Percentiles rank a stretch among this genome's conserved stretches.
Conservation (phyloP, 2,329 filamentous ascomycete species). For the Davidsoniella eucalypti region DNA sequence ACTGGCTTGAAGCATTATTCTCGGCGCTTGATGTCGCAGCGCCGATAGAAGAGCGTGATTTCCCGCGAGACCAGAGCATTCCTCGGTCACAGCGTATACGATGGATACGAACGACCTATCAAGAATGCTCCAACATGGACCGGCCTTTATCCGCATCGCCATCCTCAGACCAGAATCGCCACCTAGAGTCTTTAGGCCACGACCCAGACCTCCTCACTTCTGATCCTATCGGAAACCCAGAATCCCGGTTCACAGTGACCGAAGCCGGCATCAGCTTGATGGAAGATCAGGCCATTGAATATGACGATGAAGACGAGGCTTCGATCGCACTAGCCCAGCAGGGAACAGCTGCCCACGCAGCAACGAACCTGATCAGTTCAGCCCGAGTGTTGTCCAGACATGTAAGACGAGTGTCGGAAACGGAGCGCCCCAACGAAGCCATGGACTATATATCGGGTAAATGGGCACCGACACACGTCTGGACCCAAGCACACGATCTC, state of each 20-base stretch:
- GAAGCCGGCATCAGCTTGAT: constrained; percentile 12
- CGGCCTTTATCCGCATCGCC: constrained; percentile 16
- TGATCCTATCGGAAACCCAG: background rate
- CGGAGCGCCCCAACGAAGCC: constrained; percentile 28
- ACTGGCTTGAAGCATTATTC: constrained; percentile 52
- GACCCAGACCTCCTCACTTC: background rate
- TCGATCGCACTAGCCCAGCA: background rate
- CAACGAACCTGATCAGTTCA: background rate
- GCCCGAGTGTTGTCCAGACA: constrained; percentile 12
- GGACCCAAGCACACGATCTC: constrained; percentile 39
- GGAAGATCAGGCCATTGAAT: constrained; percentile 13
- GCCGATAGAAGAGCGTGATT: constrained; percentile 53
- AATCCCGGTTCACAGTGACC: constrained; percentile 6
- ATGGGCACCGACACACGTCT: constrained; percentile 38
- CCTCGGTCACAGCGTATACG: constrained; percentile 38
- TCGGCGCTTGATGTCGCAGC: constrained; percentile 58
- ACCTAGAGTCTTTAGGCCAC: no score
- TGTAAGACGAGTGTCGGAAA: constrained; percentile 25
- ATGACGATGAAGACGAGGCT: constrained; percentile 2
- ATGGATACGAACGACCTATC: constrained; percentile 27
- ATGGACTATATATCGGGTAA: constrained; percentile 35
- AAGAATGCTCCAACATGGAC: constrained; percentile 16
- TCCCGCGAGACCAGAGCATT: constrained; percentile 44
- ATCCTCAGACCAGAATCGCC: background rate
- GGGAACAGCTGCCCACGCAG: background rate